Evolutionary conservation across 257 asterid genomes (phyloP), one percentile per base, ranked within the genome.

Genomic region (Plectranthus barbatus): DNA sequence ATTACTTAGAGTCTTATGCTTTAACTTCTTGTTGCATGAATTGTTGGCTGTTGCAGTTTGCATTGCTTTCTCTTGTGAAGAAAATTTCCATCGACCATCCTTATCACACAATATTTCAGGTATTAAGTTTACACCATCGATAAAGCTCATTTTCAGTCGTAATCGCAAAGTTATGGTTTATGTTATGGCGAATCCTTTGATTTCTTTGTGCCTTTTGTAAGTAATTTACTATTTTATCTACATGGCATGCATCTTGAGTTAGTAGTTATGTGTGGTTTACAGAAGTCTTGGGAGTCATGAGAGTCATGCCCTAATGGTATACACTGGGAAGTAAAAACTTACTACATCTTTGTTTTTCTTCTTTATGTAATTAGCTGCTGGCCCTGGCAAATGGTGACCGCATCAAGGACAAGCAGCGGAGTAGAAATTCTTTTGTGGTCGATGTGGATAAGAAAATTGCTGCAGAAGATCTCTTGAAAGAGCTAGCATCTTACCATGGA

Each of bases 371-470:
- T 71, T 77, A 89, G 99, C 90, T 92, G 66, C 88, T 92, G 66
- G 97, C 97, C 60, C 77, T 92, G 80, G 89, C 96, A 70, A 86
- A 92, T 79, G 99, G 99, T 67, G 99, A 89, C 72, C 88, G 99
- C 66, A 84, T 92, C 74, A 92, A 92, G 83, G 99, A 92, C 85
- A 89, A 89, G 75, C 99, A 89, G 70, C 95, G 97, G 31, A 89
- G 96, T 76, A 82, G 86, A 78, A 92, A 81, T 76, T 89, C 99
- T 36, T 92, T 85, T 86, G 96, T 92, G 76, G 91, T 82, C 44
- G 99, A 92, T 68, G 78, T 84, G 80, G 99, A 92, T 67, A 92
- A 92, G 83, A 92, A 89, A 64, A 83, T 77, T 78, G 97, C 97
- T 67, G 95, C 99, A 3, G 97, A 92, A 76, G 90, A 86, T 77